Conservation (phyloP, 257 asterid genomes). For the Solanum commersonii region DNA sequence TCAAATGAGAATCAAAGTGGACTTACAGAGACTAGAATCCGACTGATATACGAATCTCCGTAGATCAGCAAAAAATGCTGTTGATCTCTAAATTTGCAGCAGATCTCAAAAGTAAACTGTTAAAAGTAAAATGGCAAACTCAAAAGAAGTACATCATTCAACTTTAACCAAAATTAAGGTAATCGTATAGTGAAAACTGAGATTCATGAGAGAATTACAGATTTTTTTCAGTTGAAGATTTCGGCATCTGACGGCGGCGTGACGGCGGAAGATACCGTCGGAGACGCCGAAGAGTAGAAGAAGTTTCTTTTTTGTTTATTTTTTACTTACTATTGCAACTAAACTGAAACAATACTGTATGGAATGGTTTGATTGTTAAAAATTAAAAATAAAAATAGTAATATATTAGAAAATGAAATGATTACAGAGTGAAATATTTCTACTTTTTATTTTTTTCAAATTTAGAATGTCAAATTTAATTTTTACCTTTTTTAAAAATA, state of each 20-base stretch:
- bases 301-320: not conserved
- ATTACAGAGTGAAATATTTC: not conserved
- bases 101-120: conserved; percentile 11
- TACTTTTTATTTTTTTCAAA: not conserved
- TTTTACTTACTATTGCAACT: conserved; percentile 1
- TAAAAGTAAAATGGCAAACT: not conserved
- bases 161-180: not conserved
- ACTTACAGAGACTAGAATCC: conserved; percentile 34
- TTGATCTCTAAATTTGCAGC: conserved; percentile 27
- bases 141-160: not conserved
- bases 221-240: not conserved
- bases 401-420: not conserved
- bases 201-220: not conserved
- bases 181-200: not conserved
- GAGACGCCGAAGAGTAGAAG: not conserved
- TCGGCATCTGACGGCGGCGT: conserved; percentile 2
- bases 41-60: conserved; percentile 8
- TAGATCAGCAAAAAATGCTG: conserved; percentile 8
- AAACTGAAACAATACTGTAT: not conserved
- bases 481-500: not conserved
- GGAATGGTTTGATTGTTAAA: not conserved
- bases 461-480: not conserved
- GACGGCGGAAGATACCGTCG: conserved; percentile 1
- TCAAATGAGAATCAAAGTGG: not conserved
- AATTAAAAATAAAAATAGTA: not conserved